A percentile compares a stretch with the other conserved stretches of the same genome.
phyloP scores from a whole-genome alignment of 2,329 filamentous ascomycete genomes.

The Aphanocladium album region DNA sequence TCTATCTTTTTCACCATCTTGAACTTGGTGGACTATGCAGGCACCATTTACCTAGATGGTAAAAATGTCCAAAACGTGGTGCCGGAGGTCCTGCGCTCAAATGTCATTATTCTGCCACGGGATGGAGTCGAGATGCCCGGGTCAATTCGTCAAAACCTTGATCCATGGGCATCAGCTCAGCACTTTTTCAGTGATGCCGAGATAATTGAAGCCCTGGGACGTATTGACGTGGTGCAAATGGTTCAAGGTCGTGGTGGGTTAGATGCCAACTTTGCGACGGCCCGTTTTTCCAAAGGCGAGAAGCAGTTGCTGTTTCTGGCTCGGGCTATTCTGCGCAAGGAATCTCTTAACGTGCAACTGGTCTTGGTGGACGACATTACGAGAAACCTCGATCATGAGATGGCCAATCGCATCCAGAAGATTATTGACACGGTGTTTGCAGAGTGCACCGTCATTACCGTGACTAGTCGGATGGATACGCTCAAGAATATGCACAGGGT shows the following conservation, averaged over 20 bases:
- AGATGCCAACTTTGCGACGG: conserved; percentile 8
- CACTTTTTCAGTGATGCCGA: neutral
- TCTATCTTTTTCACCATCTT: conserved; percentile 19
- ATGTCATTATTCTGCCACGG: conserved; percentile 18
- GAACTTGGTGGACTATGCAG: conserved; percentile 14
- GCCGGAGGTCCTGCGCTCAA: conserved; percentile 15
- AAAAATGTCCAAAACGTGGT: conserved; percentile 14
- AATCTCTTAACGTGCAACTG: conserved; percentile 8
- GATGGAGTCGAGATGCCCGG: conserved; percentile 16
- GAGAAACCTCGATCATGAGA: conserved; percentile 16
- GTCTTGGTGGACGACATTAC: conserved; percentile 19
- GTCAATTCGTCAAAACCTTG: conserved; percentile 16
- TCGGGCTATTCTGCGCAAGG: conserved; percentile 16
- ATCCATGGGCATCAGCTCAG: conserved; percentile 8
- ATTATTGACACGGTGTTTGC: conserved; percentile 15
- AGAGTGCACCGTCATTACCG: conserved; percentile 14
- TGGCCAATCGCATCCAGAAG: conserved; percentile 14
- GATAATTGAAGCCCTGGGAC: conserved; percentile 3
- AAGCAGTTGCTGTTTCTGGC: conserved; percentile 19
- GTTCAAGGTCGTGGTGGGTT: conserved; percentile 15
- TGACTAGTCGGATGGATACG: conserved; percentile 14
- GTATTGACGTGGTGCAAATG: conserved; percentile 10
- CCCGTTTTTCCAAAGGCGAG: conserved; percentile 16
- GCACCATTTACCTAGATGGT: conserved; percentile 16
- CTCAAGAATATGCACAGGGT: conserved; percentile 5